A percentile compares a stretch with the other conserved stretches of the same genome.
Conservation (phyloP, 2,329 filamentous ascomycete genomes). For the Chaetomiaceae sp. region DNA sequence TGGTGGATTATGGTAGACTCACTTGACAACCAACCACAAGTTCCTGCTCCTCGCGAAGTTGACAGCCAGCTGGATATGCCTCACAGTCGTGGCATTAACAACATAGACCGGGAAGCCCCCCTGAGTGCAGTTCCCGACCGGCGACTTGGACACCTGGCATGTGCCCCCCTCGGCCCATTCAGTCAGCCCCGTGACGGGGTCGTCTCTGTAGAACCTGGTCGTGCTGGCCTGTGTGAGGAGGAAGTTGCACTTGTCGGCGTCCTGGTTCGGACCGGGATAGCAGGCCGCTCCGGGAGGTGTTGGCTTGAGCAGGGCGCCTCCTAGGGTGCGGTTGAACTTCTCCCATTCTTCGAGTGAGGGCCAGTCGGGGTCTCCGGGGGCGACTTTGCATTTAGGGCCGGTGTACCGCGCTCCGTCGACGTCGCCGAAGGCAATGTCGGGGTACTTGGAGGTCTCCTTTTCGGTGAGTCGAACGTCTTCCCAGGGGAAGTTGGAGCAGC, state of each 20-base stretch:
- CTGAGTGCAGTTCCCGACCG: conserved; percentile 31
- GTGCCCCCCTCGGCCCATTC: conserved; percentile 33
- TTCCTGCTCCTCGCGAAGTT: conserved; percentile 41
- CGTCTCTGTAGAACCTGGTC: conserved; percentile 31
- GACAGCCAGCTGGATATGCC: conserved; percentile 35
- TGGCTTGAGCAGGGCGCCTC: conserved; percentile 30
- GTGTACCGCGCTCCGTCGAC: background rate
- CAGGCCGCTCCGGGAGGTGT: conserved; percentile 30
- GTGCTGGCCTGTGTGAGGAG: conserved; percentile 14
- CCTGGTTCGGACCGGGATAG: conserved; percentile 28
- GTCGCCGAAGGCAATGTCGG: background rate
- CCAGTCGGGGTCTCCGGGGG: conserved; percentile 7
- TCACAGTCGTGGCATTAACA: conserved; percentile 35
- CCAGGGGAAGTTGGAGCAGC: background rate
- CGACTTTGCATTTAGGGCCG: conserved; percentile 5
- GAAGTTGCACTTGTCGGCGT: conserved; percentile 26
- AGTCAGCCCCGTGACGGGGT: conserved; percentile 30
- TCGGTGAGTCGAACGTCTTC: background rate
- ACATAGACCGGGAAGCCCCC: conserved; percentile 36
- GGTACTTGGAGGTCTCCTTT: background rate
- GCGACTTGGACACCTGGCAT: conserved; percentile 26
- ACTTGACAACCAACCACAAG: conserved; percentile 44
- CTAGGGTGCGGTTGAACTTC: conserved; percentile 28
- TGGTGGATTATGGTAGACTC: background rate
- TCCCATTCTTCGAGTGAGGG: conserved; percentile 24